Evolutionary conservation across 805 yeast genomes (phyloP), one percentile per base, ranked within the genome.

Genomic region (Yamadazyma akitaensis): DNA sequence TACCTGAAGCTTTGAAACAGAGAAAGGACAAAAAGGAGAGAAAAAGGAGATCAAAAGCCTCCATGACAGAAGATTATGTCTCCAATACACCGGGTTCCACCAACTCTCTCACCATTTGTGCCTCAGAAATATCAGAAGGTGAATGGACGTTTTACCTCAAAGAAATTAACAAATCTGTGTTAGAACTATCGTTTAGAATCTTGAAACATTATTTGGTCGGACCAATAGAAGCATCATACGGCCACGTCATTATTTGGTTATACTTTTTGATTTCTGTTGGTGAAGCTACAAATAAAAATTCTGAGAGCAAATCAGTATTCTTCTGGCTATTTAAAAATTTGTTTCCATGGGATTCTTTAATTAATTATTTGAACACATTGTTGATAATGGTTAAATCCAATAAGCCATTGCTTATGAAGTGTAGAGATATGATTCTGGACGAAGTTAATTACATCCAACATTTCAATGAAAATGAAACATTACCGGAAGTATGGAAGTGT

Each of bases 401-500:
- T 37, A 49, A 54, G 2, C 56, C 56, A 16, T 56, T 72, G 32
- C 55, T 58, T 40, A 49, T 49, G 14, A 50, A 54, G 44, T 60
- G 61, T 40, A 51, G 61, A 16, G 54, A 57, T 25, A 51, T 54
- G 35, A 43, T 58, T 26, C 18, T 38, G 12, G 48, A 60, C 6
- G 56, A 70, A n/a, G 65, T 70, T 0, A 67, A 72, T 42, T 62
- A 73, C 37, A 51, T 84, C n/a, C 67, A 72, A 4, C 61, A 75
- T 53, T 82, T 80, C 54, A 74, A 80, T 51, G 70, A 77, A 41
- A 75, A 79, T 59, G 92, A 85, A 59, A 77, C 71, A 37, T 66
- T 86, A 42, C 81, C 86, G 37, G 95, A 87, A 63, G 85, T 82
- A 17, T 86, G 91, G 91, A 83, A 82, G 59, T 82, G 90, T 57